Evolutionary conservation across 2,329 filamentous ascomycete genomes (phyloP).

Genomic region (Talaromyces albobiverticillius): DNA sequence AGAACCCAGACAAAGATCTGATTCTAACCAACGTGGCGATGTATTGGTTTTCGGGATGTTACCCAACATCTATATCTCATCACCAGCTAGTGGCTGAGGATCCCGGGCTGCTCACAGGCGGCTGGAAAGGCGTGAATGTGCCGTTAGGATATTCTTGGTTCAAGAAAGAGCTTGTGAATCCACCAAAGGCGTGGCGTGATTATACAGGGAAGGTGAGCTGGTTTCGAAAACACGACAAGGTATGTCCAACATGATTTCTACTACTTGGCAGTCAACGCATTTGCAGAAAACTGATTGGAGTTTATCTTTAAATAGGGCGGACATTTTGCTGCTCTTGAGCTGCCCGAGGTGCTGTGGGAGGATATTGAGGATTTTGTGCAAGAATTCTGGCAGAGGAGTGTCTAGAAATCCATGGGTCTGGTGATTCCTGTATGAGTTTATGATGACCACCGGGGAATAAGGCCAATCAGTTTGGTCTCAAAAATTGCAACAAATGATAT

Average conservation of each 20-base stretch:
- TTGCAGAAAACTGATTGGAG: background rate
- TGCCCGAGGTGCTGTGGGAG: constrained; percentile 1
- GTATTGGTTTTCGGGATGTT: constrained; percentile 6
- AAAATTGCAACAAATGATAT: too few relatives aligned
- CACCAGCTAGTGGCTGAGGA: background rate
- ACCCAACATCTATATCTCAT: background rate
- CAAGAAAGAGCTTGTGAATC: constrained; percentile 2
- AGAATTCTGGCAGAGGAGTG: background rate
- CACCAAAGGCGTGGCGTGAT: constrained; percentile 2
- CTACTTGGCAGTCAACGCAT: too few relatives aligned
- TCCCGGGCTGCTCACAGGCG: background rate
- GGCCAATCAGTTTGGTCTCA: too few relatives aligned
- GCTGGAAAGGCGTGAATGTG: constrained; percentile 1
- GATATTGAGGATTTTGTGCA: constrained; percentile 4
- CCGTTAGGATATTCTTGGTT: constrained; percentile 5
- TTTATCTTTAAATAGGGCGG: background rate
- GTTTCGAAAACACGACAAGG: constrained; percentile 2
- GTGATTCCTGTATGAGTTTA: too few relatives aligned
- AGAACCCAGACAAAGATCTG: background rate
- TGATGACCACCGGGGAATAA: too few relatives aligned
- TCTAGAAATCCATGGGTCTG: too few relatives aligned
- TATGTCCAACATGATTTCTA: background rate
- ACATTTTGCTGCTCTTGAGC: background rate
- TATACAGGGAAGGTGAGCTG: background rate
- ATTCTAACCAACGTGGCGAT: background rate